These are phyloP conservation scores for Dryas drummondii DNA, from an alignment of 306 rosid species.

Conservation along the genomic window DNA sequence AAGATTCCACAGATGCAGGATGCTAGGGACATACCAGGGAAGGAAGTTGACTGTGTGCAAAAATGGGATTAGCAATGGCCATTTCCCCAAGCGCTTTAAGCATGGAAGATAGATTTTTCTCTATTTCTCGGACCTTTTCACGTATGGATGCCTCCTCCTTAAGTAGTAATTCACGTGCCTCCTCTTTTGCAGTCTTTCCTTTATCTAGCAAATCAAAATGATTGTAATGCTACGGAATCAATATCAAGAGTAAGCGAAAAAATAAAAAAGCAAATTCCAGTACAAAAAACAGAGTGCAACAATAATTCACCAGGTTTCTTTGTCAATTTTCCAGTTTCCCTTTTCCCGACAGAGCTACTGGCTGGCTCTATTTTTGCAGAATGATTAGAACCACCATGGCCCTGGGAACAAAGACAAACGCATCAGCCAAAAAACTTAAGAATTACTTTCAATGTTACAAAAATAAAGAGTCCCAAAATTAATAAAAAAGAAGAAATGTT, in stretches of 20 bases:
- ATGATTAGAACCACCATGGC: constrained; percentile 55
- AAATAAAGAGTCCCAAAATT: background rate
- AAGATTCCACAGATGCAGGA: background rate
- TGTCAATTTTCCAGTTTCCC: constrained; percentile 62
- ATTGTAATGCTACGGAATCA: background rate
- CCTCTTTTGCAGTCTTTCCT: constrained; percentile 88
- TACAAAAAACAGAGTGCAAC: constrained; percentile 10
- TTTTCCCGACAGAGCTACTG: constrained; percentile 55
- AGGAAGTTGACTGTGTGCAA: constrained; percentile 82
- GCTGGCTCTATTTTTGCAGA: constrained; percentile 63
- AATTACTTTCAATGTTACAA: background rate
- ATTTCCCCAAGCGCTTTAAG: constrained; percentile 87
- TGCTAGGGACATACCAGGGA: constrained; percentile 67
- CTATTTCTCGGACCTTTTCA: constrained; percentile 61
- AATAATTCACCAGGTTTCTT: constrained; percentile 78
- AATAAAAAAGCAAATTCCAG: constrained; percentile 12
- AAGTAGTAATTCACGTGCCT: constrained; percentile 81
- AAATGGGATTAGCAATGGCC: constrained; percentile 83
- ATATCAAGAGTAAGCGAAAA: background rate
- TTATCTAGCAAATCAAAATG: constrained; percentile 50
- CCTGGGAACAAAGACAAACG: constrained; percentile 45
- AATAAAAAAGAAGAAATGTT: background rate
- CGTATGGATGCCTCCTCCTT: constrained; percentile 84
- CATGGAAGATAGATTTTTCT: constrained; percentile 61
- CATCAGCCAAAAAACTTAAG: background rate